Base-by-base conservation (phyloP, 1,284 basidiomycete genomes). In the Rhodotorula sp. region DNA sequence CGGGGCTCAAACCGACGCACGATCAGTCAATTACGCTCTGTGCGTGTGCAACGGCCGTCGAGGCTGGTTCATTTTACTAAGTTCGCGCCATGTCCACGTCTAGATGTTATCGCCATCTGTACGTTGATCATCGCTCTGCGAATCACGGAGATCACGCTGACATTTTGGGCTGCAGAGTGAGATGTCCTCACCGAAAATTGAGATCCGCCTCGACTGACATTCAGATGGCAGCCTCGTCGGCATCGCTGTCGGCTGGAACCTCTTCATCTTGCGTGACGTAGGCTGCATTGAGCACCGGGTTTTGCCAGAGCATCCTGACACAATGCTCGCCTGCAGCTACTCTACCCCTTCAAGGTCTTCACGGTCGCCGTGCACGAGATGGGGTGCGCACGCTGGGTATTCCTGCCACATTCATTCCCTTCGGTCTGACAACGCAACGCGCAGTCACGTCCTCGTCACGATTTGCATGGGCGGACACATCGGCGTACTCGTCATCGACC, bases 171-270 rank as follows among this genome's bases (percentile, higher is more conserved):
- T 17, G 27, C 49, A 44, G 48, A 53, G 57, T 59, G 34, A 21
- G 41, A 14, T n/a, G 8, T 53, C 45, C 42, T 25, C 44, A n/a
- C 9, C 9, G 0, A 7, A 12, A 12, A 44, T 7, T 13, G 0
- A 16, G 7, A 10, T 17, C 50, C 17, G 8, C 12, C 52, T 45
- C n/a, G n/a, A 23, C 23, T 21, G 7, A 49, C 58, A 25, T 16
- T 19, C 49, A 19, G 9, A 4, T 3, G 16, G 41, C 63, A 66
- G 63, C 45, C 73, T 79, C 63, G 73, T 78, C 44, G 75, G 76
- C 21, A 79, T 78, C 42, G 67, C 73, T 14, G 73, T 79, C 48
- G 74, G 74, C 7, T 79, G 79, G 79, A 79, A 78, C 67, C 68
- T 79, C 13, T 74, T 77, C 55, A 52, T 74, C 21, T 45, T 79